phyloP scores from a whole-genome alignment of 345 rosid species.

The Syzygium aqueum region DNA sequence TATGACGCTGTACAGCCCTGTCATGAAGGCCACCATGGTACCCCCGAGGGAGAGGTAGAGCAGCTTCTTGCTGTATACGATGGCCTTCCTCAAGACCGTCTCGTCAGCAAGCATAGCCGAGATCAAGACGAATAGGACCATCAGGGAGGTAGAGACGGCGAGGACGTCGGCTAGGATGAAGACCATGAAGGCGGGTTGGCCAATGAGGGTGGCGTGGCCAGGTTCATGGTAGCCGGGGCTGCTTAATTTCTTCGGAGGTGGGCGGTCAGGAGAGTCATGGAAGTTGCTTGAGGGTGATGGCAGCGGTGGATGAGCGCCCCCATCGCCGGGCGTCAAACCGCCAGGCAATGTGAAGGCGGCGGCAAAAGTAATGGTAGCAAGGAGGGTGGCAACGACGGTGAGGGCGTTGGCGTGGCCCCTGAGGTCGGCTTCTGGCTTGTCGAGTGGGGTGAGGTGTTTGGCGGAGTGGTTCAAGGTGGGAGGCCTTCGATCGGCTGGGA shows the following conservation, averaged over 20 bases:
- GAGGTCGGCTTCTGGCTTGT: not conserved
- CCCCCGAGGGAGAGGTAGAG: not conserved
- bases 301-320: not conserved
- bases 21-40: not conserved
- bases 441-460: not conserved
- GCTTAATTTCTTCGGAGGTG: not conserved
- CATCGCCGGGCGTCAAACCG: not conserved
- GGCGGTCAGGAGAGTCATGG: not conserved
- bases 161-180: not conserved
- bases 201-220: not conserved
- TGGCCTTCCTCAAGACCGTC: not conserved
- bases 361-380: not conserved
- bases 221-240: not conserved
- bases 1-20: not conserved
- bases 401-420: not conserved
- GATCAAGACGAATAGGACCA: not conserved
- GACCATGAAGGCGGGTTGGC: not conserved
- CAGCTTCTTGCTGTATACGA: not conserved
- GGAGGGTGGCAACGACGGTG: not conserved
- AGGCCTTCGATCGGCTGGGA: not conserved
- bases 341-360: not conserved
- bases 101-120: not conserved
- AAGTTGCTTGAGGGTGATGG: not conserved
- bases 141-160: not conserved
- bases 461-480: not conserved